These are phyloP conservation scores for Penicillium herquei DNA, from an alignment of 495 filamentous ascomycete species.

Conservation along the genomic window DNA sequence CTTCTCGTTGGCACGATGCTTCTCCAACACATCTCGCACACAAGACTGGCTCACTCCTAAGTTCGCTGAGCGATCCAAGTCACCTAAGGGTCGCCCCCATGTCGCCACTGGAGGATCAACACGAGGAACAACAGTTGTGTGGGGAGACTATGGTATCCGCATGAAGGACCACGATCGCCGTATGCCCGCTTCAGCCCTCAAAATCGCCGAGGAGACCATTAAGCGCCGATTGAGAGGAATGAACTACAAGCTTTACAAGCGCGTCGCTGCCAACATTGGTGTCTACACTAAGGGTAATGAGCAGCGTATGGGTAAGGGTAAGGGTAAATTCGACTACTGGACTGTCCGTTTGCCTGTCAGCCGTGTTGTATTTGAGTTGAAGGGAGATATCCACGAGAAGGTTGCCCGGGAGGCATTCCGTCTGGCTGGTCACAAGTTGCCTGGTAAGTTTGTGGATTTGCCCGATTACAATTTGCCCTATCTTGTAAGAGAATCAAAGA, in stretches of 20 bases:
- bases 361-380: slow-evolving; percentile 87
- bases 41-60: slow-evolving; percentile 80
- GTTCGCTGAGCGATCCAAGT: slow-evolving; percentile 71
- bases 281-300: slow-evolving; percentile 96
- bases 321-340: slow-evolving; percentile 97
- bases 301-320: slow-evolving; percentile 98
- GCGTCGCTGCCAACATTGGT: slow-evolving; percentile 86
- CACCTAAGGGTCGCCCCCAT: slow-evolving; percentile 84
- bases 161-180: slow-evolving; percentile 92
- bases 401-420: slow-evolving; percentile 91
- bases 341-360: slow-evolving; percentile 81
- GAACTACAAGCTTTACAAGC: slow-evolving; percentile 88
- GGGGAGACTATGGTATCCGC: slow-evolving; percentile 94
- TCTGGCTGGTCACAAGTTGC: slow-evolving; percentile 91
- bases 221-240: slow-evolving; percentile 83
- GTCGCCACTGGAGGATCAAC: slow-evolving; percentile 87
- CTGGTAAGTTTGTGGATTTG: slow-evolving; percentile 58
- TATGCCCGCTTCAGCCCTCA: slow-evolving; percentile 81
- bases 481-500: slow-evolving; percentile 15
- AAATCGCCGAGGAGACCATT: slow-evolving; percentile 89
- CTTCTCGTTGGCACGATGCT: slow-evolving; percentile 53
- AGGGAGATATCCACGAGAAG: slow-evolving; percentile 90
- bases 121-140: slow-evolving; percentile 90
- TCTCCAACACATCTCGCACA: slow-evolving; percentile 66
- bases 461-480: not conserved